phyloP scores from a whole-genome alignment of 768 basidiomycete genomes.

The Lactifluus echinatus region DNA sequence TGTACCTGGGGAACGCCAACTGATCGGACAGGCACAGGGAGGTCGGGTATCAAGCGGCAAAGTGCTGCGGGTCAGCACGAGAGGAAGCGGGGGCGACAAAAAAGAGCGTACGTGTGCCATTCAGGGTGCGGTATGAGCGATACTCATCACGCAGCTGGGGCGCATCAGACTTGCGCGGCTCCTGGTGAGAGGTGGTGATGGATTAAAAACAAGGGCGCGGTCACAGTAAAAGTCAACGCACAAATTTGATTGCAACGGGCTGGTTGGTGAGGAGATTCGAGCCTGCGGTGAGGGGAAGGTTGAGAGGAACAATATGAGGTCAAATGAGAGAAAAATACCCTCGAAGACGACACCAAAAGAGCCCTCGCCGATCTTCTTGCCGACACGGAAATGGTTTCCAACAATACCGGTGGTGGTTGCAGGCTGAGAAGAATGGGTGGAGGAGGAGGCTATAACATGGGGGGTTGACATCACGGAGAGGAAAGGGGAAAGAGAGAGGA shows the following conservation, averaged over 20 bases:
- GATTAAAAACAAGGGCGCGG: slow-evolving; percentile 8
- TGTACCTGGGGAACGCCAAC: slow-evolving; percentile 97
- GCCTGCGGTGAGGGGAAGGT: slow-evolving; percentile 38
- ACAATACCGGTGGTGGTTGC: slow-evolving; percentile 64
- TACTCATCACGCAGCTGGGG: slow-evolving; percentile 97
- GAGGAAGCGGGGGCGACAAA: background rate
- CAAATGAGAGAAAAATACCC: slow-evolving; percentile 41
- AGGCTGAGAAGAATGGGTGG: slow-evolving; percentile 47
- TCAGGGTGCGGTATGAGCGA: slow-evolving; percentile 91
- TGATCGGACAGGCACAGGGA: slow-evolving; percentile 28
- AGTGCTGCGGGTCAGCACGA: background rate
- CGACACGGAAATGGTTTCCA: slow-evolving; percentile 77
- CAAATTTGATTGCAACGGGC: slow-evolving; percentile 97
- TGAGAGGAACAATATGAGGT: background rate
- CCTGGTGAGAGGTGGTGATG: slow-evolving; percentile 38
- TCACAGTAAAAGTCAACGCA: slow-evolving; percentile 34
- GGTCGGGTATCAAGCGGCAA: background rate
- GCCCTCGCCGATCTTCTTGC: slow-evolving; percentile 98
- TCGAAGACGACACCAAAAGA: slow-evolving; percentile 98
- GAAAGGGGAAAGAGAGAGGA: slow-evolving; percentile 9
- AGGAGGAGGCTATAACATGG: slow-evolving; percentile 77
- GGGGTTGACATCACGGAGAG: slow-evolving; percentile 56
- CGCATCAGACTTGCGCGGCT: slow-evolving; percentile 95
- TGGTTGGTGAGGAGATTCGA: slow-evolving; percentile 75
- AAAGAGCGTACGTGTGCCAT: slow-evolving; percentile 65